A percentile compares a stretch with the other conserved stretches of the same genome.
These are phyloP conservation scores for Scalesia atractyloides DNA, from an alignment of 129 eudicot genomes.

Conservation along the genomic window DNA sequence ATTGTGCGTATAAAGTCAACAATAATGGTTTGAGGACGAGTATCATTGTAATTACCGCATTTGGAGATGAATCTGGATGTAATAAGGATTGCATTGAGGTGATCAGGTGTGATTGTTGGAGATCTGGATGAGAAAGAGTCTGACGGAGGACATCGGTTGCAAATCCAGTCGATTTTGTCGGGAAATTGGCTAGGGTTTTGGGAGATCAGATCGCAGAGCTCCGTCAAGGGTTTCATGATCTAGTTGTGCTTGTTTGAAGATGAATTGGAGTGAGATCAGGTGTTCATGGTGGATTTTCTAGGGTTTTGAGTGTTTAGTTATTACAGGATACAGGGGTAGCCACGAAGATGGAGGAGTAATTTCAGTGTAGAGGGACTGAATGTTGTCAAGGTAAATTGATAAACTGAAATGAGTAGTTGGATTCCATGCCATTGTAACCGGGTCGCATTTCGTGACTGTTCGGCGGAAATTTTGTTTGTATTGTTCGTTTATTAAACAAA, in stretches of 20 bases:
- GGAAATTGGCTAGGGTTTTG: constrained; percentile 62
- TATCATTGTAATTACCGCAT: constrained; percentile 47
- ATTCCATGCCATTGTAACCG: no score
- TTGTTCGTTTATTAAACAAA: no score
- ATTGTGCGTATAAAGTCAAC: constrained; percentile 61
- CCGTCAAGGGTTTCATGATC: constrained; percentile 74
- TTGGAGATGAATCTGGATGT: constrained; percentile 69
- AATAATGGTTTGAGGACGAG: constrained; percentile 42
- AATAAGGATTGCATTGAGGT: constrained; percentile 82
- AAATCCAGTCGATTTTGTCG: constrained; percentile 82
- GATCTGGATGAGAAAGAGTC: constrained; percentile 61
- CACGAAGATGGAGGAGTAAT: constrained; percentile 16
- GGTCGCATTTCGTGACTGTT: no score
- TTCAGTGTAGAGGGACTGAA: constrained; percentile 3
- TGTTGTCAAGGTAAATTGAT: neutral
- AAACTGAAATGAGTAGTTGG: neutral
- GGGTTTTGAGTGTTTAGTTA: constrained; percentile 11
- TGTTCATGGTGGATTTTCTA: constrained; percentile 21
- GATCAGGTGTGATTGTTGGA: constrained; percentile 69
- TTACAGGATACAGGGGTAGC: neutral
- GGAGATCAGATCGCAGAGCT: constrained; percentile 88
- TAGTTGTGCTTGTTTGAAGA: constrained; percentile 19
- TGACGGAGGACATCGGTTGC: constrained; percentile 71
- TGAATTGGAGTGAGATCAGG: neutral
- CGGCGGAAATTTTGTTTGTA: no score